Evolutionary conservation across 306 rosid species (phyloP).

Genomic region (Delonix regia): DNA sequence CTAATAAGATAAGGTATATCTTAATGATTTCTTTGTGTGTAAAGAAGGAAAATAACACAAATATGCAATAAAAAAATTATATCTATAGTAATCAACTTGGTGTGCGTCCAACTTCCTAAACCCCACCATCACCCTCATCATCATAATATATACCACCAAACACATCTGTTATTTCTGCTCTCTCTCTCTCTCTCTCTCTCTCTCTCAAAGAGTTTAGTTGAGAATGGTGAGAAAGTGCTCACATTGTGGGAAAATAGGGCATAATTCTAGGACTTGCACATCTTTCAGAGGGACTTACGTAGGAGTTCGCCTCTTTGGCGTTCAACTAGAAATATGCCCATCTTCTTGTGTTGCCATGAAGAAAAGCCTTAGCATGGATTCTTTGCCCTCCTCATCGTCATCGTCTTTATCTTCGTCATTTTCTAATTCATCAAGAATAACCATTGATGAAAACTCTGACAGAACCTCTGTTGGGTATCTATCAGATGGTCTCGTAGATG

Average conservation of each 20-base stretch:
- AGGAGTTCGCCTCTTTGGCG: constrained; percentile 83
- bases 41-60: constrained; percentile 23
- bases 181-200: constrained; percentile 32
- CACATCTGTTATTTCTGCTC: constrained; percentile 40
- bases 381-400: constrained; percentile 54
- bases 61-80: constrained; percentile 51
- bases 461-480: constrained; percentile 61
- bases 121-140: constrained; percentile 48
- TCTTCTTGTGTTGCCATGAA: constrained; percentile 44
- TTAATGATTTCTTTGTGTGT: not conserved
- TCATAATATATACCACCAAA: constrained; percentile 65
- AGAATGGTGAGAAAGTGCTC: constrained; percentile 96
- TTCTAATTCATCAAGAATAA: constrained; percentile 46
- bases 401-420: constrained; percentile 49
- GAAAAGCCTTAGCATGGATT: constrained; percentile 85
- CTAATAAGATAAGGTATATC: constrained; percentile 44
- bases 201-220: constrained; percentile 7
- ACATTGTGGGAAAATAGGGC: constrained; percentile 93
- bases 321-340: constrained; percentile 57
- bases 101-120: constrained; percentile 61
- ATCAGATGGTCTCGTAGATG: constrained; percentile 70
- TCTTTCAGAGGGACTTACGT: constrained; percentile 44
- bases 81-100: constrained; percentile 59
- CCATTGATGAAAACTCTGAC: constrained; percentile 41
- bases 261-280: constrained; percentile 92